These are phyloP conservation scores for Suhomyces sp. DNA, from an alignment of 805 yeast species.

Conservation along the genomic window DNA sequence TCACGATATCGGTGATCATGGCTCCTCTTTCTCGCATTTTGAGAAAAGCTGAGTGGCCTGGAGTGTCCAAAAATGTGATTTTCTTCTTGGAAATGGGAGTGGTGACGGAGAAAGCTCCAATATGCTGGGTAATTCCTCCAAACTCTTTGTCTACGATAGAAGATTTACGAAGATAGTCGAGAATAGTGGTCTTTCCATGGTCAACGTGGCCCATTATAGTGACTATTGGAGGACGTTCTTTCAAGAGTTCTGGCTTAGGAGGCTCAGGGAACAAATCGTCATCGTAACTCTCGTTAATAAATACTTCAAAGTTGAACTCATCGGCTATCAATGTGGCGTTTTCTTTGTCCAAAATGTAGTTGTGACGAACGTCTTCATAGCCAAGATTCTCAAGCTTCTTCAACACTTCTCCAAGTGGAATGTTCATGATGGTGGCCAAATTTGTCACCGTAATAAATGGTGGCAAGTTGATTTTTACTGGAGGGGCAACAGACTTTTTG, in stretches of 20 bases:
- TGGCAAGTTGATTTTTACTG: conserved; percentile 53
- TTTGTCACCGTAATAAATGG: conserved; percentile 76
- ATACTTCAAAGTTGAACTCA: conserved; percentile 74
- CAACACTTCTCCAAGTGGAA: conserved; percentile 60
- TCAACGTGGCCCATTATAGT: conserved; percentile 99
- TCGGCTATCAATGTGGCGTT: conserved; percentile 84
- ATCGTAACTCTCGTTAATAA: conserved; percentile 53
- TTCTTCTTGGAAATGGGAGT: conserved; percentile 69
- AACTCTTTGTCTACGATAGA: conserved; percentile 80
- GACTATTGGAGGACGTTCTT: conserved; percentile 85
- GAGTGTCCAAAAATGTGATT: conserved; percentile 92
- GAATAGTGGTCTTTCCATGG: conserved; percentile 94
- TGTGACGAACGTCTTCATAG: conserved; percentile 65
- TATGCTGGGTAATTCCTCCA: conserved; percentile 97
- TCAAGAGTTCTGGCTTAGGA: conserved; percentile 43
- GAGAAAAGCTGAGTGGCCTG: conserved; percentile 96
- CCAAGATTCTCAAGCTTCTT: conserved; percentile 64
- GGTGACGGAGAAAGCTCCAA: conserved; percentile 92
- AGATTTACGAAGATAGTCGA: conserved; percentile 82
- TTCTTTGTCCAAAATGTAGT: conserved; percentile 80
- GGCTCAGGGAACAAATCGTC: conserved; percentile 58
- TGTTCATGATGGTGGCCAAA: conserved; percentile 65
- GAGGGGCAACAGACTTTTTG: conserved; percentile 10
- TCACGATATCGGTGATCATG: conserved; percentile 83
- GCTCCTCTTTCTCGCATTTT: conserved; percentile 98